Conservation (phyloP, 2,329 filamentous ascomycete genomes). For the Trichoderma gracile region DNA sequence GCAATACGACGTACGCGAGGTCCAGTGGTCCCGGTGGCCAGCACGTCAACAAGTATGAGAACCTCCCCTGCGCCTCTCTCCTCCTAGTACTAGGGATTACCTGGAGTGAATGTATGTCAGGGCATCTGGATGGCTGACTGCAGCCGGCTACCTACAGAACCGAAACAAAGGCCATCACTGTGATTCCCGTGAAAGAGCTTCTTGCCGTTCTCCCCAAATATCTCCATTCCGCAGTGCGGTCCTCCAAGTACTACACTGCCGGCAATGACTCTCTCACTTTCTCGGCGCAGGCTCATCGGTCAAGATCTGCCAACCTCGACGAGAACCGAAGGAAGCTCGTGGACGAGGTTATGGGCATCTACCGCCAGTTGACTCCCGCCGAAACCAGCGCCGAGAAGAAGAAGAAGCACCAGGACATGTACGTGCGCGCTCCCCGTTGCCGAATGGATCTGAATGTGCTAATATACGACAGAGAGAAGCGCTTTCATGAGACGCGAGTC, state of each 20-base stretch:
- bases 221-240: constrained; percentile 49
- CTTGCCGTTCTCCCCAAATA: constrained; percentile 48
- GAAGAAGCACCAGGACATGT: constrained; percentile 53
- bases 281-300: constrained; percentile 56
- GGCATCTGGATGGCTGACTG: constrained; percentile 43
- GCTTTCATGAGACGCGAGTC: constrained; percentile 48
- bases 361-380: constrained; percentile 48
- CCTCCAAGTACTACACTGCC: constrained; percentile 56
- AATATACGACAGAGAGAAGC: constrained; percentile 44
- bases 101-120: not conserved
- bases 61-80: not conserved
- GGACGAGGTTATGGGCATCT: constrained; percentile 52
- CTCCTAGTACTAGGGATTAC: no score
- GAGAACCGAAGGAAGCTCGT: constrained; percentile 54
- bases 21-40: constrained; percentile 63
- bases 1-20: constrained; percentile 56
- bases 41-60: constrained; percentile 61
- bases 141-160: constrained; percentile 48
- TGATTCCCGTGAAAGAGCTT: constrained; percentile 53
- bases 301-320: constrained; percentile 52
- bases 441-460: not conserved
- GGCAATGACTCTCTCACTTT: constrained; percentile 55
- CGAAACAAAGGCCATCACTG: constrained; percentile 59
- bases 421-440: constrained; percentile 27
- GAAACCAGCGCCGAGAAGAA: constrained; percentile 49